phyloP scores from a whole-genome alignment of 192 early-diverging fungal species.

The Dispira simplex region DNA sequence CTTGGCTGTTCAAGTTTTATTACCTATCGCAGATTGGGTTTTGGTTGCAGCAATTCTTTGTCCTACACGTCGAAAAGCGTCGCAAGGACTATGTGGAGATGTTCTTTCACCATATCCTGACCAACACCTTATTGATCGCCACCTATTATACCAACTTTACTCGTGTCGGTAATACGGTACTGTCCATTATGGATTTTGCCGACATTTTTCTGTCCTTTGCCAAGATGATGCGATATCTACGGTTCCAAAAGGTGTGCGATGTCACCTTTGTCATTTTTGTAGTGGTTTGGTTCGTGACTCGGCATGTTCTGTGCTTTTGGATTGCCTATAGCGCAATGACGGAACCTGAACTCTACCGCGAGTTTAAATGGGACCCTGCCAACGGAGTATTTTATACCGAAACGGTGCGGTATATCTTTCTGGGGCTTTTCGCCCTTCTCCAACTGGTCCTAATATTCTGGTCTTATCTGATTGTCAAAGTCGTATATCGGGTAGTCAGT shows the following conservation, averaged over 20 bases:
- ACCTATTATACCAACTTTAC: slow-evolving; percentile 55
- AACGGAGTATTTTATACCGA: slow-evolving; percentile 17
- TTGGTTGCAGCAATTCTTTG: slow-evolving; percentile 68
- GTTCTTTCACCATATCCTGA: slow-evolving; percentile 62
- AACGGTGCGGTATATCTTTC: neutral
- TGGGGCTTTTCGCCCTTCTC: slow-evolving; percentile 14
- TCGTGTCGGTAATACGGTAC: slow-evolving; percentile 62
- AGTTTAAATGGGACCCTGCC: slow-evolving; percentile 25
- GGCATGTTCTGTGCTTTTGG: slow-evolving; percentile 53
- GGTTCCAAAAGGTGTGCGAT: slow-evolving; percentile 35
- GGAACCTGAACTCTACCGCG: slow-evolving; percentile 35
- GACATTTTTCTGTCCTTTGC: slow-evolving; percentile 64
- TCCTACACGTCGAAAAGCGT: slow-evolving; percentile 50
- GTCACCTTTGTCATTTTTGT: slow-evolving; percentile 48
- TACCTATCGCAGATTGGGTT: slow-evolving; percentile 62
- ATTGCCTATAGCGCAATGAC: slow-evolving; percentile 39
- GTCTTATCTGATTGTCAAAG: slow-evolving; percentile 18
- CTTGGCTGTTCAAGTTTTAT: slow-evolving; percentile 44
- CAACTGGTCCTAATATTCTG: slow-evolving; percentile 19
- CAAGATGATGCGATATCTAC: slow-evolving; percentile 63
- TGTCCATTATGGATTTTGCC: slow-evolving; percentile 62
- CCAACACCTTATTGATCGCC: slow-evolving; percentile 42
- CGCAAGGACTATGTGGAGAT: slow-evolving; percentile 60
- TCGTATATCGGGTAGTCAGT: slow-evolving; percentile 11
- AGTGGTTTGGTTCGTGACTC: slow-evolving; percentile 56